These are phyloP conservation scores for Penicillium crustosum DNA, from an alignment of 2,329 filamentous ascomycete genomes.

Conservation along the genomic window DNA sequence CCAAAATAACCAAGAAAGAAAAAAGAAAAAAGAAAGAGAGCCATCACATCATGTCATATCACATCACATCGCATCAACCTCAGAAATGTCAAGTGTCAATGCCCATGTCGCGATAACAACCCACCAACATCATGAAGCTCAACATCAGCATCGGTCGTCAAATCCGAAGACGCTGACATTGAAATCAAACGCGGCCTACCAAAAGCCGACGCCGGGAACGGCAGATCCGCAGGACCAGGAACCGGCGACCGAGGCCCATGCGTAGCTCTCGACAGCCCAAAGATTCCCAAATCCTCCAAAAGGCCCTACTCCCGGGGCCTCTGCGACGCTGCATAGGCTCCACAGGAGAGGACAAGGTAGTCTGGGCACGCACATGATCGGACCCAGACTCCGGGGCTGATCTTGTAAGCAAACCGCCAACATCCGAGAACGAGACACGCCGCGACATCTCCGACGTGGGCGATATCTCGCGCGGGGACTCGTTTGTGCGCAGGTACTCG, in stretches of 20 bases:
- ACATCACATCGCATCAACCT: neutral
- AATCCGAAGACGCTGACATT: conserved; percentile 14
- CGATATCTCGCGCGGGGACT: conserved; percentile 34
- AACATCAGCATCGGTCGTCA: conserved; percentile 27
- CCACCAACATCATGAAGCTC: conserved; percentile 48
- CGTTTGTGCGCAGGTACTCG: conserved; percentile 36
- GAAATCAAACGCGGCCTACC: neutral
- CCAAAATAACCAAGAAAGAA: neutral
- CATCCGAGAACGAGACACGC: conserved; percentile 78
- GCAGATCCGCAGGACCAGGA: neutral
- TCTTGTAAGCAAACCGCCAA: conserved; percentile 69
- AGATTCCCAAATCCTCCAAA: conserved; percentile 39
- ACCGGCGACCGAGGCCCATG: no score
- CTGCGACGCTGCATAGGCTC: conserved; percentile 7
- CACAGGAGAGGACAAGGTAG: neutral
- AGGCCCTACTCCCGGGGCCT: conserved; percentile 30
- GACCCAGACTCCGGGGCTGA: neutral
- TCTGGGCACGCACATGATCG: conserved; percentile 2
- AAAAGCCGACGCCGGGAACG: neutral
- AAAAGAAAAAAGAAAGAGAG: neutral
- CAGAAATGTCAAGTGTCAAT: neutral
- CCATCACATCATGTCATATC: conserved; percentile 2
- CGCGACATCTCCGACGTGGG: conserved; percentile 39
- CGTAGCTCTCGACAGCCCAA: conserved; percentile 1
- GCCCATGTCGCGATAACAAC: conserved; percentile 28